Evolutionary conservation across 345 rosid genomes (phyloP), one percentile per base, ranked within the genome.

Genomic region (Eucalyptus regnans): DNA sequence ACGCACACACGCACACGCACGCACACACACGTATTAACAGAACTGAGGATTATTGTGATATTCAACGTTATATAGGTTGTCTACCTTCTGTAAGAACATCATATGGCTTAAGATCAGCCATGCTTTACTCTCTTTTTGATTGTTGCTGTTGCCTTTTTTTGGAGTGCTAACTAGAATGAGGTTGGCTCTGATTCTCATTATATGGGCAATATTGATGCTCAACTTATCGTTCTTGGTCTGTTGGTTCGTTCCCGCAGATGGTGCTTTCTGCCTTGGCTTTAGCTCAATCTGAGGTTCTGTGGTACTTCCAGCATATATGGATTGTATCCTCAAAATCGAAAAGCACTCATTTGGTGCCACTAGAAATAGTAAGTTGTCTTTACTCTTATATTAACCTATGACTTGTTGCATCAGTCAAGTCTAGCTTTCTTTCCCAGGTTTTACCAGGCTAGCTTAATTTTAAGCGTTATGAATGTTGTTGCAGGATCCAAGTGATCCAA

Each of bases 241-340:
- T 85, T 85, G 54, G 37, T 85, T 85, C 17, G 86, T 93, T 88
- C 89, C 76, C 88, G 76, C 93, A 97, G 99, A 98, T 98, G 99
- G 96, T 97, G 88, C 97, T n/a, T n/a, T n/a, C n/a, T n/a, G n/a
- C n/a, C n/a, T n/a, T n/a, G n/a, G n/a, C n/a, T n/a, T n/a, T n/a
- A n/a, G n/a, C n/a, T 91, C 99, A 98, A 89, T 96, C 94, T 90
- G 99, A 98, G 96, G 96, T 98, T 90, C 93, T 95, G 87, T 97
- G 99, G 99, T 97, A 95, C 90, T 97, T 98, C 89, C 99, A 97
- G 88, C 99, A 97, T 90, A 96, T 95, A 64, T 99, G 99, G 91
- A 92, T 98, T 91, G 96, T 95, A 90, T 94, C 98, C 54, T 94
- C 99, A 86, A 96, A 94, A 93, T 93, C 96, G 86, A 98, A 94